Evolutionary conservation across 1,284 basidiomycete species (phyloP).

Genomic region (Ganoderma sp.): DNA sequence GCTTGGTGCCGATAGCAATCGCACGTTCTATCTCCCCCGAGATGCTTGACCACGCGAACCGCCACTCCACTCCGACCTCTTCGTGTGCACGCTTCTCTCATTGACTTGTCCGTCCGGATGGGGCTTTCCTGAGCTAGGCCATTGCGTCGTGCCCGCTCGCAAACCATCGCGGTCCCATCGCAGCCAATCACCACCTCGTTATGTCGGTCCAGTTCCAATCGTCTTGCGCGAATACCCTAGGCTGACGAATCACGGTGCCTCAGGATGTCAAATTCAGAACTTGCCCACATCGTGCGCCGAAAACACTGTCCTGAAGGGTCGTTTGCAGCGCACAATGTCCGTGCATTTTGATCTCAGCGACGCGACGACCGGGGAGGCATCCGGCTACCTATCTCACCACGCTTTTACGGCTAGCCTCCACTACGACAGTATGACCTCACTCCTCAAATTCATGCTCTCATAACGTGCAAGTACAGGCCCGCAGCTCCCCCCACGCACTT

Average conservation of each 20-base stretch:
- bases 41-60: conserved; percentile 5
- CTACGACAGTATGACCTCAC: background rate
- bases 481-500: background rate
- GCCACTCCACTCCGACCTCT: conserved; percentile 1
- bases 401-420: background rate
- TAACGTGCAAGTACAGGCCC: background rate
- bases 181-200: background rate
- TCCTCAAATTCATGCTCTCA: background rate
- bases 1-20: background rate
- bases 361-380: background rate
- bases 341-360: conserved; percentile 4
- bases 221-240: background rate
- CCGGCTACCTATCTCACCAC: background rate
- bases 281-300: background rate
- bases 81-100: background rate
- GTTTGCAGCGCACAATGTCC: background rate
- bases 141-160: background rate
- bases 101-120: background rate
- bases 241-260: background rate
- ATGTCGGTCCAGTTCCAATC: background rate
- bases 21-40: conserved; percentile 8
- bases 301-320: background rate
- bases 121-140: background rate
- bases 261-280: background rate
- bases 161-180: background rate